Base-by-base conservation (phyloP, 208 protist species). In the Leishmania arabica region DNA sequence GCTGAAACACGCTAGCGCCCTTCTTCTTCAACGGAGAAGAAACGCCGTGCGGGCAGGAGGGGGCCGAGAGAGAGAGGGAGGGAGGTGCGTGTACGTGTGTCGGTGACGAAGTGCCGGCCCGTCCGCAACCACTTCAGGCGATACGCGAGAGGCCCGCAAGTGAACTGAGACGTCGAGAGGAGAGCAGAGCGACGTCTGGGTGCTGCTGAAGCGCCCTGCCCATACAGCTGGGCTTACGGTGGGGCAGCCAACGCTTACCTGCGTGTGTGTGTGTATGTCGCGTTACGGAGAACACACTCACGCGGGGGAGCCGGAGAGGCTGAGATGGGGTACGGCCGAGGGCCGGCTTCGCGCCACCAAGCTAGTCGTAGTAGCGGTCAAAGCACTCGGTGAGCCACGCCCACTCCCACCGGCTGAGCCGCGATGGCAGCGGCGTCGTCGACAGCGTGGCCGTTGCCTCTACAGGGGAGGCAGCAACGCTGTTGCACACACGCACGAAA, bases 331-430 rank as follows among this genome's bases (percentile, higher is more conserved):
- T 51, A 53, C 21, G 45, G 24, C 47, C 4, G 45, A 24, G 49
- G 40, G 42, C 1, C 42, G 70, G 21, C n/a, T n/a, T 17, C 45
- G 27, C 49, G 17, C 37, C n/a, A 19, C 21, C 9, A 37, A 2
- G 34, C 74, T 62, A 78, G 58, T 9, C 42, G 64, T 82, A 79
- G 51, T 86, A 89, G 45, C 34, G 31, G 42, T 90, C 87, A 72
- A 90, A 88, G 21, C 81, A 86, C 27, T 47, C 17, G 0, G 75
- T 81, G 47, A 90, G 82, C 87, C 84, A 88, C 72, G 68, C 49
- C 78, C 70, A 80, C 68, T 90, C 87, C 81, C 80, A 79, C 17
- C 73, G 60, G 56, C 83, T 86, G n/a, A 85, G 76, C 45, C 9
- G 74, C 74, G 73, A 49, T 9, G 76, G 70, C 60, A 88, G 47